Evolutionary conservation across 768 basidiomycete genomes (phyloP).

Genomic region (Psilocybe azurescens): DNA sequence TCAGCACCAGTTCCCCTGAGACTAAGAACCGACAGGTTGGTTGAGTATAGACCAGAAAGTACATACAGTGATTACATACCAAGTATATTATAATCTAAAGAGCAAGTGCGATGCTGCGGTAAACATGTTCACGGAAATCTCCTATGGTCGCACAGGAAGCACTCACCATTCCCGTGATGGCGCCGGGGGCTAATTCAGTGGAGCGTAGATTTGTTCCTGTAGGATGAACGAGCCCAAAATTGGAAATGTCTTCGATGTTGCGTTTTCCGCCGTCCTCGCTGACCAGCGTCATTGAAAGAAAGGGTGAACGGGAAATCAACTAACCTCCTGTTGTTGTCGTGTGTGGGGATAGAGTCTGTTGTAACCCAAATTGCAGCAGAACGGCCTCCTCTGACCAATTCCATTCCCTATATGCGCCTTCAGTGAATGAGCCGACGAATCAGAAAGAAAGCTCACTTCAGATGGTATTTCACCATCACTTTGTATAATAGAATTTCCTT

Average conservation of each 20-base stretch:
- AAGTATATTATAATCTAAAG: conserved; percentile 67
- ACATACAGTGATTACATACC: conserved; percentile 36
- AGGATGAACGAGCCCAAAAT: conserved; percentile 48
- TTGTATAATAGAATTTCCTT: conserved; percentile 46
- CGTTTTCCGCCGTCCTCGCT: conserved; percentile 60
- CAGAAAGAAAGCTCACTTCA: conserved; percentile 29
- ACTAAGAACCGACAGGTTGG: conserved; percentile 38
- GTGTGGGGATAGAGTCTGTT: conserved; percentile 50
- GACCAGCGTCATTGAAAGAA: conserved; percentile 8
- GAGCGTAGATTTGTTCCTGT: conserved; percentile 53
- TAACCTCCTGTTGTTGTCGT: conserved; percentile 57
- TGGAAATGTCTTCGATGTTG: conserved; percentile 38
- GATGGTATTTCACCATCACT: conserved; percentile 36
- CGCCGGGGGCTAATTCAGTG: conserved; percentile 62
- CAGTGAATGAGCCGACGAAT: not conserved
- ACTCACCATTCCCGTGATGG: conserved; percentile 52
- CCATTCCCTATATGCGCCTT: conserved; percentile 34
- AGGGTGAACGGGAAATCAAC: not conserved
- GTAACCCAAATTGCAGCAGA: conserved; percentile 55
- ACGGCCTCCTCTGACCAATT: conserved; percentile 38
- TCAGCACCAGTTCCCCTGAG: conserved; percentile 57
- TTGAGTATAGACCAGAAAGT: not conserved
- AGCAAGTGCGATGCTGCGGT: conserved; percentile 52
- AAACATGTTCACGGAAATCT: not conserved
- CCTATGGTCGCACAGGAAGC: not conserved